Evolutionary conservation across 2,329 filamentous ascomycete genomes (phyloP), one percentile per base, ranked within the genome.

Genomic region (Cryphonectria carpinicola): DNA sequence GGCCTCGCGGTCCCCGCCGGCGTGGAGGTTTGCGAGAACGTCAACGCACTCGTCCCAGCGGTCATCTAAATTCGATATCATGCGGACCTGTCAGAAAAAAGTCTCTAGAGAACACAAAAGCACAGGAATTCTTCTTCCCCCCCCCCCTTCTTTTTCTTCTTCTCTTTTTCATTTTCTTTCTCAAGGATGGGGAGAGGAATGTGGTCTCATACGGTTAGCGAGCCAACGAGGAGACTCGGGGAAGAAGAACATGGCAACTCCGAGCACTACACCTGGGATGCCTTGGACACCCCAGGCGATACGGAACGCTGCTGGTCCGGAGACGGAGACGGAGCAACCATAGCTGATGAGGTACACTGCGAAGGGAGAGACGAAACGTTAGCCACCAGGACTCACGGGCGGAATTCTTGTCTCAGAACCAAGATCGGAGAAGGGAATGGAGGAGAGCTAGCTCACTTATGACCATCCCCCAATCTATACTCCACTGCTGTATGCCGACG

Each of bases 191-290:
- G 17, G 22, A 14, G 4, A 35, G 8, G 13, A 52, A 49, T 8
- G 43, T 19, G 10, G 8, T 10, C 19, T 28, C 63, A 32, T 56
- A 66, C 64, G 64, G 22, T 86, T 85, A 6, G 92, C 91, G 7
- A 93, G 82, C 91, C 91, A 93, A 67, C 92, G 86, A 0, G 92
- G 92, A 65, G 85, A 91, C 74, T 87, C 87, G 0, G 87, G 88
- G 74, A 91, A 86, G 79, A 89, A 89, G 76, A 88, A 84, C 28
- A 89, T 82, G 0, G 87, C 87, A 37, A 85, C 75, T 63, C 90
- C 82, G 0, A 90, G 81, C 19, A 88, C 76, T 17, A 85, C 75
- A 0, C 83, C 87, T 0, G 88, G 88, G 0, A 89, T 77, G 74
- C 86, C 86, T 79, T 90, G 89, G 5, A 90, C 76, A 39, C 84